A percentile compares a stretch with the other conserved stretches of the same genome.
Conservation (phyloP, 2,329 filamentous ascomycete genomes). For the Microdochium bolleyi region DNA sequence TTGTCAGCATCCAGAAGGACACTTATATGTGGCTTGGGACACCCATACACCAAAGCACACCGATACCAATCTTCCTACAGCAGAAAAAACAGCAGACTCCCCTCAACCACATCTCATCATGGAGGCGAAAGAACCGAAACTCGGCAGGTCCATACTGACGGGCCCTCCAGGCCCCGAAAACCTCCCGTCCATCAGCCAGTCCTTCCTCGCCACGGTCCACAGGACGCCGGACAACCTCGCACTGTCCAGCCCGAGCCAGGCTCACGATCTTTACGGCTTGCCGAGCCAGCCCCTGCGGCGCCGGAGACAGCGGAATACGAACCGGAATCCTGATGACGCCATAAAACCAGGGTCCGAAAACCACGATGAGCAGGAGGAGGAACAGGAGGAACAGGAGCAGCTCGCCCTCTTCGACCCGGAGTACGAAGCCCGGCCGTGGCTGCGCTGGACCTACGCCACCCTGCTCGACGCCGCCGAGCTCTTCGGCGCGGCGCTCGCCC, state of each 20-base stretch:
- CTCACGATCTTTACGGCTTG: background rate
- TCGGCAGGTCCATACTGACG: background rate
- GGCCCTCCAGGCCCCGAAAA: background rate
- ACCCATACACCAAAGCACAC: no score
- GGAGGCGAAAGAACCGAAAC: background rate
- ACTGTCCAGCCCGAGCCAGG: background rate
- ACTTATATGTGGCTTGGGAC: no score
- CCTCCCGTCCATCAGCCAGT: background rate
- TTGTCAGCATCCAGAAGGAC: no score
- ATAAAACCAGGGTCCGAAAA: no score
- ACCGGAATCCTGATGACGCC: background rate
- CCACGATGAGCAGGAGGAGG: no score
- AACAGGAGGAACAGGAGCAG: background rate
- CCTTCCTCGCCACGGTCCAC: background rate
- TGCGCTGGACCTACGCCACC: background rate
- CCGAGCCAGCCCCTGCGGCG: background rate
- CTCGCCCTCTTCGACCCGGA: background rate
- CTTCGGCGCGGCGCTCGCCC: background rate
- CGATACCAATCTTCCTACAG: no score
- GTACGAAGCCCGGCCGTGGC: background rate
- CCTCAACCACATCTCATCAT: no score
- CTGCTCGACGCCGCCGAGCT: background rate
- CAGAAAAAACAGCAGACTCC: no score
- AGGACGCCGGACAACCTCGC: background rate
- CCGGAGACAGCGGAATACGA: background rate